A percentile compares a stretch with the other conserved stretches of the same genome.
phyloP scores from a whole-genome alignment of 768 basidiomycete genomes.

The Pisolithus tinctorius region DNA sequence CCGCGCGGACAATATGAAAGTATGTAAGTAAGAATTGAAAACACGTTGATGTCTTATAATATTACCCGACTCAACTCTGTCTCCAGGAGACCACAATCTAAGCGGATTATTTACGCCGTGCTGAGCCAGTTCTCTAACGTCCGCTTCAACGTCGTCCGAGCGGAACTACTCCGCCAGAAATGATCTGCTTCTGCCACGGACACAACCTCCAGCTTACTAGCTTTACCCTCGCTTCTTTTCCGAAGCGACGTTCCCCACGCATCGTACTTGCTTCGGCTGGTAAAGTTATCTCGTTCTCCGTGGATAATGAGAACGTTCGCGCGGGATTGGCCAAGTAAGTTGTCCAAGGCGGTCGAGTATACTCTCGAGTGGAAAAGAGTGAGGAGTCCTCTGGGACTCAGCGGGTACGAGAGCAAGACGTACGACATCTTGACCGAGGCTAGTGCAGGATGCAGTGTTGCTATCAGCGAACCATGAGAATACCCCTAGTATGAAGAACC shows the following conservation, averaged over 20 bases:
- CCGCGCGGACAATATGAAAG: too few species aligned
- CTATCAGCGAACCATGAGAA: constrained; percentile 72
- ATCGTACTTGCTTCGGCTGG: constrained; percentile 45
- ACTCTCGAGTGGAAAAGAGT: constrained; percentile 58
- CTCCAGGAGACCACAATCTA: background rate
- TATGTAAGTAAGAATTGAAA: too few species aligned
- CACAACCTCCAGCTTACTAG: constrained; percentile 22
- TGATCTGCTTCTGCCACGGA: constrained; percentile 49
- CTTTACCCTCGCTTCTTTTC: constrained; percentile 14
- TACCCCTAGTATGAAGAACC: constrained; percentile 52
- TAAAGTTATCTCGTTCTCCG: constrained; percentile 71
- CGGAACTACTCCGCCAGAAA: constrained; percentile 51
- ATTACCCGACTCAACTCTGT: background rate
- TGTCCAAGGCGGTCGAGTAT: constrained; percentile 47
- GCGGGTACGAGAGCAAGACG: constrained; percentile 70
- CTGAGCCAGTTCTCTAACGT: constrained; percentile 17
- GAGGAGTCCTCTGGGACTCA: constrained; percentile 58
- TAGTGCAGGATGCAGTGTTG: constrained; percentile 56
- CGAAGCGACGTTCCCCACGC: constrained; percentile 44
- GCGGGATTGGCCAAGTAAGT: constrained; percentile 38
- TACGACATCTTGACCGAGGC: constrained; percentile 50
- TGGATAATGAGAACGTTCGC: constrained; percentile 57
- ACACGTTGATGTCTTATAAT: too few species aligned
- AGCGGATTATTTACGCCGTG: background rate
- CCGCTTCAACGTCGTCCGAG: constrained; percentile 15